Conservation (phyloP, 148 eudicot genomes). For the Vaccinium vitisidaea region DNA sequence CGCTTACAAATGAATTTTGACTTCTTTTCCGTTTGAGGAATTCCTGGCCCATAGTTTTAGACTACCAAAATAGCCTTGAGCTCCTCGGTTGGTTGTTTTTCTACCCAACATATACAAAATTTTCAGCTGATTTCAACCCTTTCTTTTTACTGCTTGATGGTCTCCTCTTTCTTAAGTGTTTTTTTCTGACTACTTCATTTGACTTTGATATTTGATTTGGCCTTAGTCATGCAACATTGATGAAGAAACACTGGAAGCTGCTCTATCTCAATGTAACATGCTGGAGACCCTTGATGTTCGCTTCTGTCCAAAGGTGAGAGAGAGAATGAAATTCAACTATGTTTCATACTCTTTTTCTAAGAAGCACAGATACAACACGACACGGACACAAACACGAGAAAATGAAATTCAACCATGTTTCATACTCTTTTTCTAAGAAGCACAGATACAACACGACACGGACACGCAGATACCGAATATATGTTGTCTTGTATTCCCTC, state of each 20-base stretch:
- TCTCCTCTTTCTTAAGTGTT: background rate
- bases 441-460: background rate
- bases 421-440: background rate
- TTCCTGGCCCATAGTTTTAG: background rate
- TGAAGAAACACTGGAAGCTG: constrained; percentile 71
- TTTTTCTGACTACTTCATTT: background rate
- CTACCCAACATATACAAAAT: background rate
- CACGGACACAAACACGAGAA: background rate
- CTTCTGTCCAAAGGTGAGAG: constrained; percentile 76
- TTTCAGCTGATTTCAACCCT: background rate
- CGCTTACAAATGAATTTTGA: background rate
- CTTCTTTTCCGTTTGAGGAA: background rate
- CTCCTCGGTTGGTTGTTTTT: background rate
- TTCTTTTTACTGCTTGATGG: background rate
- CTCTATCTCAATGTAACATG: constrained; percentile 60
- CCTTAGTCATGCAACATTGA: constrained; percentile 76
- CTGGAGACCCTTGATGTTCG: constrained; percentile 95
- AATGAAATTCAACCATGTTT: background rate
- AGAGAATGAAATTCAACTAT: constrained; percentile 9
- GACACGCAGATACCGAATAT: no score
- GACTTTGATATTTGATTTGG: constrained; percentile 10
- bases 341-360: background rate
- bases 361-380: background rate
- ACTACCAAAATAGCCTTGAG: constrained; percentile 6
- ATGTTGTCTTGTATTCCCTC: no score